Evolutionary conservation across 331 rosid species (phyloP), one percentile per base, ranked within the genome.

Genomic region (Arachis monticola): DNA sequence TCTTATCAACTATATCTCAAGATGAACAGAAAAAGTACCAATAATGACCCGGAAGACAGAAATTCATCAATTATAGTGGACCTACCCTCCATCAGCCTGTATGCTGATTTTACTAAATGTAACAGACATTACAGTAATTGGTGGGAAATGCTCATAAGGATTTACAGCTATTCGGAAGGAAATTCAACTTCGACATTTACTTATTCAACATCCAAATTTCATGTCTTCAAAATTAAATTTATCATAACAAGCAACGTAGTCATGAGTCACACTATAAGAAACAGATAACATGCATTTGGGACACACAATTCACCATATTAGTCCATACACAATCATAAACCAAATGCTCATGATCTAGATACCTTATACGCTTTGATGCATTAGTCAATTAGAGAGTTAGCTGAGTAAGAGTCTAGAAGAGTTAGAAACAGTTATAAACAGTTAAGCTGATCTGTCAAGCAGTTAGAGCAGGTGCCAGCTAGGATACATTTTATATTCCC

Each of bases 191-290:
- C 45, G 35, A 67, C 27, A 6, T 12, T 12, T 42, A 40, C 46
- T 27, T 47, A 64, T 32, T 60, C 22, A 64, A 53, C 55, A 57
- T 10, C 40, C 55, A 65, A 72, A 61, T 48, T 69, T 53, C 64
- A 67, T 5, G 40, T 17, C 11, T 12, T 57, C 9, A 10, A 58
- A 67, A 45, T 48, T 42, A 66, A 57, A 55, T 32, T 17, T 44
- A 35, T 63, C 35, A 40, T 13, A 22, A 5, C 6, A 53, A 69
- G 74, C 62, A 44, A 44, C 47, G 5, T 44, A 44, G 47, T 7
- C 47, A 44, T 7, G 6, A 38, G 8, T 48, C 40, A 3, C 27
- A 56, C 38, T 10, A 13, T 6, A 8, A 9, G 40, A 62, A 10
- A 63, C 0, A 10, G 64, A 32, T 61, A 38, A 55, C 50, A 50